Base-by-base conservation (phyloP, 2,329 filamentous ascomycete species). In the Pseudocercospora cruenta region DNA sequence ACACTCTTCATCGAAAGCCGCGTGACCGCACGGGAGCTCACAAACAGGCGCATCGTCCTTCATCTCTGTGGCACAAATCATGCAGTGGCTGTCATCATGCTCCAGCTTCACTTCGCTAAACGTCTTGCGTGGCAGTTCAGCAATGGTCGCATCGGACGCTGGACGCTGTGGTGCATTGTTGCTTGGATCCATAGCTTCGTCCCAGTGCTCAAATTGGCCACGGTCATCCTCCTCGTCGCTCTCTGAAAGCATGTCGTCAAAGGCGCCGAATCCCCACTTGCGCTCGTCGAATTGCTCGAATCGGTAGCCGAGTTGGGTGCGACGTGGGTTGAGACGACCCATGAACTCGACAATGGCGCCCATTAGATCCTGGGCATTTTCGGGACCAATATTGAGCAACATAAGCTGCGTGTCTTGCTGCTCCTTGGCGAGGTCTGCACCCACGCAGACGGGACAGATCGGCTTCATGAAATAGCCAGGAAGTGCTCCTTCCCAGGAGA, bases 201-300 rank as follows among this genome's bases (percentile, higher is more conserved):
- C 55, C 65, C 69, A 74, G 14, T 64, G 43, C 64, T 74, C 64
- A 28, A 63, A 75, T 1, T 64, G 66, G n/a, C 63, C 66, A 19
- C 49, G 33, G 10, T 64, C 68, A 28, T 64, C 24, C 33, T 63
- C 61, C 4, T 64, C 60, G 21, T 63, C 65, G 16, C 71, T 58
- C 7, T 65, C 69, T 39, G 64, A 60, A 12, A 60, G 28, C 69
- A 71, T 70, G 54, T 75, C 73, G 22, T 71, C 72, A 58, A 75
- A 74, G 9, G 58, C 60, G n/a, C 45, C 60, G 14, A 66, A 57
- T 9, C 71, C 72, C 71, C 72, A 75, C 59, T 72, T 64, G 12
- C 73, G 70, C 71, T 75, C 73, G 47, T 76, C 73, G 51, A 73
- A 72, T 24, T 76, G 72, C 16, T 57, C 39, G 66, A 71, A 71